Evolutionary conservation across 495 filamentous ascomycete genomes (phyloP), one percentile per base, ranked within the genome.

Genomic region (Talaromyces thailandensis): DNA sequence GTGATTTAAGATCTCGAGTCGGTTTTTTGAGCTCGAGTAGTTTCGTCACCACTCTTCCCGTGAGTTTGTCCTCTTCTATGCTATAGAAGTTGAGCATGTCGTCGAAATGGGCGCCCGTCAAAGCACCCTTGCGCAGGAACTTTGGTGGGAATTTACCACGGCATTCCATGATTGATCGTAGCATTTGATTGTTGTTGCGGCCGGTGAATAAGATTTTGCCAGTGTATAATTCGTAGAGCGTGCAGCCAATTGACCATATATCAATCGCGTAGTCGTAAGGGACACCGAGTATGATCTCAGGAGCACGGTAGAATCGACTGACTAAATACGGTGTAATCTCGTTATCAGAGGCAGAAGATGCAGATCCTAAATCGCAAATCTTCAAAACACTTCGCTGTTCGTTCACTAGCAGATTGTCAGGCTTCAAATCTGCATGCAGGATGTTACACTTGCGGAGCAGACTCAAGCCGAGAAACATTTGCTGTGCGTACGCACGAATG

Each of bases 161-260:
- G 67, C 92, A 93, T 70, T 98, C 95, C 87, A 96, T 94, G 67
- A 98, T 94, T 14, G 89, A 87, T 61, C 88, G 87, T 14, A 98
- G 82, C 94, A 98, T 98, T 72, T 96, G 91, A 70, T 98, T 98
- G 79, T 98, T 98, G 76, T 90, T 92, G 61, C 89, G 86, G 52
- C 95, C 94, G 2, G 88, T 91, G 76, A 98, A 98, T 48, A 98
- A 81, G 63, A 98, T 97, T 74, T 96, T 96, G 63, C 95, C 93
- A 0, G 95, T 97, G 79, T 93, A 97, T 29, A 98, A 80, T 74
- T 98, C 94, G 73, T 93, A 98, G 26, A 98, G 78, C 24, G 94
- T 98, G 75, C 95, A 98, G 16, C 94, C 94, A 66, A 97, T 90
- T 12, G 93, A 93, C 94, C 94, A 98, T 73, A 96, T 87, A 71